Conservation (phyloP, 495 filamentous ascomycete genomes). For the Parathielavia appendiculata region DNA sequence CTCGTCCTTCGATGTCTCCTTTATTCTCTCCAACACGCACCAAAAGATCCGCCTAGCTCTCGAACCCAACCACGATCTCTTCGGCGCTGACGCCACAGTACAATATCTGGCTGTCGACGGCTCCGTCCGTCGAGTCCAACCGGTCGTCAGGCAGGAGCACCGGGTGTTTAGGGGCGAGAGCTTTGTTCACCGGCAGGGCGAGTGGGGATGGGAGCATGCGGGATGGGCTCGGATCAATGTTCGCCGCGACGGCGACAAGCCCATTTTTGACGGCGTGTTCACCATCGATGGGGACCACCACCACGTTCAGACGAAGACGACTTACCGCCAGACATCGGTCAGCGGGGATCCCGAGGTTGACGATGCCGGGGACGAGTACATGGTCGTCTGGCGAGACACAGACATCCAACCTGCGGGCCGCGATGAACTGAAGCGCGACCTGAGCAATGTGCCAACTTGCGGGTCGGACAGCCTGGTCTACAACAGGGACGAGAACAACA, state of each 20-base stretch:
- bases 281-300: conserved; percentile 74
- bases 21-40: conserved; percentile 60
- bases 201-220: conserved; percentile 67
- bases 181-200: conserved; percentile 57
- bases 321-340: conserved; percentile 70
- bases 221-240: conserved; percentile 85
- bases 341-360: conserved; percentile 66
- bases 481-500: conserved; percentile 62
- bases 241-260: conserved; percentile 65
- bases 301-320: conserved; percentile 73
- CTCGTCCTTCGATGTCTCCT: conserved; percentile 76
- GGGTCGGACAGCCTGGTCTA: conserved; percentile 62
- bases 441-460: conserved; percentile 45
- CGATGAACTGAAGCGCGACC: conserved; percentile 35
- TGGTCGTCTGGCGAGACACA: conserved; percentile 88
- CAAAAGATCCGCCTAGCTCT: conserved; percentile 74
- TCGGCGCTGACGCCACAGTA: conserved; percentile 68
- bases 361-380: conserved; percentile 61
- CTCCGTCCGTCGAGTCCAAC: conserved; percentile 52
- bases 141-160: conserved; percentile 64
- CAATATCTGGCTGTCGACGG: conserved; percentile 69
- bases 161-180: conserved; percentile 78
- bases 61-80: conserved; percentile 88
- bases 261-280: conserved; percentile 90
- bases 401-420: conserved; percentile 54